Evolutionary conservation across 164 flowering plant genomes (phyloP), one percentile per base, ranked within the genome.

Genomic region (Saururus chinensis): DNA sequence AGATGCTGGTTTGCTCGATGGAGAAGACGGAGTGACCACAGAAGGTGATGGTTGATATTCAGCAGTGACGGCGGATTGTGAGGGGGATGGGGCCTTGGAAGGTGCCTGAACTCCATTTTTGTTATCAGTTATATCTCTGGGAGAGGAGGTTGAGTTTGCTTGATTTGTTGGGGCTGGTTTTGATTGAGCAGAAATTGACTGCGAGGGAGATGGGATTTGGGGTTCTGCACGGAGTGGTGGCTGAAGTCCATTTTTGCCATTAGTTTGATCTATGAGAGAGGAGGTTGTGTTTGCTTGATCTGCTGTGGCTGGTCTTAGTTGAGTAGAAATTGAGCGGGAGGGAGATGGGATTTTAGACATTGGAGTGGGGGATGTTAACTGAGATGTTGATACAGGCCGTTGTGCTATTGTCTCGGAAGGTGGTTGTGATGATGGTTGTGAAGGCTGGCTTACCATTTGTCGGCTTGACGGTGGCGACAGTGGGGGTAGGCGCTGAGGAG

Each of bases 371-470:
- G 61, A 40, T 59, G 61, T 40, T 19, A 40, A 9, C 22, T 59
- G 61, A 3, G 63, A 26, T 48, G 23, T 12, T 41, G 22, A 40
- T 42, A 13, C 19, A 21, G 23, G 19, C 42, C 21, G 21, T 16
- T 5, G 40, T 16, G 24, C 57, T 22, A 54, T 23, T 10, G 19
- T 24, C 35, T 13, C 1, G 30, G 37, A 19, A 58, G n/a, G 37
- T 19, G 68, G 48, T 60, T 59, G 71, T 45, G 61, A 20, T 64
- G 66, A 49, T 8, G 59, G 58, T n/a, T 19, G 63, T 23, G 14
- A 52, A 41, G 59, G 19, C 57, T 63, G 68, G n/a, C 59, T 56
- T 13, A 19, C 12, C 26, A 48, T 26, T 25, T 26, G 60, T 45
- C 14, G 49, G 11, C 13, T 2, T 12, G 49, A 13, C 14, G 14